Conservation (phyloP, 768 basidiomycete species). For the Phaeotremella fagi region DNA sequence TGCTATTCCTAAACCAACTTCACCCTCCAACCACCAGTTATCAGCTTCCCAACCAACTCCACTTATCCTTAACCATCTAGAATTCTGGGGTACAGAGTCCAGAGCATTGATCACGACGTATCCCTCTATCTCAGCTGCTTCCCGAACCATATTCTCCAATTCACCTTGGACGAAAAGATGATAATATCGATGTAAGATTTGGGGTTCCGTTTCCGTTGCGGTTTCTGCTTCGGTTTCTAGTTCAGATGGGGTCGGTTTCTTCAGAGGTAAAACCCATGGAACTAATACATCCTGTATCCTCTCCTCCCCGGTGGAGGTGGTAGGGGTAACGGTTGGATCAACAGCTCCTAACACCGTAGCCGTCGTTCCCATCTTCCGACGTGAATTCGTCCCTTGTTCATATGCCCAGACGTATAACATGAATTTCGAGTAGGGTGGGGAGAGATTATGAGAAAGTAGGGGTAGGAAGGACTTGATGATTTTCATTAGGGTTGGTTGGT, state of each 20-base stretch:
- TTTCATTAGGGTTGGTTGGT: no score
- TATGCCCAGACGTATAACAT: constrained; percentile 96
- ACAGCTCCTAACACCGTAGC: no score
- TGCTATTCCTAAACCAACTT: constrained; percentile 28
- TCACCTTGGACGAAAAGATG: constrained; percentile 90
- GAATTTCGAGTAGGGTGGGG: constrained; percentile 54
- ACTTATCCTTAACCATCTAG: constrained; percentile 37
- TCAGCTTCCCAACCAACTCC: constrained; percentile 46
- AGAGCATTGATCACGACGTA: constrained; percentile 11
- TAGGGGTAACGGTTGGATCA: no score
- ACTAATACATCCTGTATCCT: constrained; percentile 45
- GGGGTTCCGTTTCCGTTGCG: constrained; percentile 31
- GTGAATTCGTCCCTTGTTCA: constrained; percentile 83
- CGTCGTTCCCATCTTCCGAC: constrained; percentile 58
- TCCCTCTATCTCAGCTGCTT: constrained; percentile 57
- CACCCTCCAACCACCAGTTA: constrained; percentile 48
- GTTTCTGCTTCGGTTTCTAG: background rate
- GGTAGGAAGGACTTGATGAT: background rate
- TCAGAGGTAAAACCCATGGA: constrained; percentile 41
- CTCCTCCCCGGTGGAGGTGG: constrained; percentile 1
- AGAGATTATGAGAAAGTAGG: background rate
- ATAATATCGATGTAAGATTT: constrained; percentile 82
- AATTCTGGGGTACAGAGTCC: background rate
- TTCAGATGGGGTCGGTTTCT: background rate
- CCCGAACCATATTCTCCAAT: constrained; percentile 58